Base-by-base conservation (phyloP, 2,329 filamentous ascomycete species). In the Claviceps sp. region DNA sequence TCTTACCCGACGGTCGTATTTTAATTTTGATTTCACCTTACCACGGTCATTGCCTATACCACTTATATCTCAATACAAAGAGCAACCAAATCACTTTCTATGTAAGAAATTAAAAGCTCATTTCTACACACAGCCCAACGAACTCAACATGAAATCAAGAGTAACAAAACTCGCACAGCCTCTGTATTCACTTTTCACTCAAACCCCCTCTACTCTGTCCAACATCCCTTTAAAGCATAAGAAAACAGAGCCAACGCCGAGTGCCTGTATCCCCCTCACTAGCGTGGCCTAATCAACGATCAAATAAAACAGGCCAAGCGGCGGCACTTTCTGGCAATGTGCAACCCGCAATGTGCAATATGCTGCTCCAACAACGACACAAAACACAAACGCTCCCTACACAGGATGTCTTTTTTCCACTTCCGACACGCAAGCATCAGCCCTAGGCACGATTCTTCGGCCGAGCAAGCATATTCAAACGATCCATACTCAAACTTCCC, bases 401-500 rank as follows among this genome's bases (percentile, higher is more conserved):
- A 49, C 52, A 51, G 54, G 20, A 51, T 43, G 38, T 14, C n/a
- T 4, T 40, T 38, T 46, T 38, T 46, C 22, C 18, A 26, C 8
- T 36, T 16, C 13, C 7, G 6, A 16, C 6, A 46, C 1, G 20
- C 5, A 49, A 7, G 30, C 13, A 43, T 20, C 16, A 18, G 24
- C 8, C n/a, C 49, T 67, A 78, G 54, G 66, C 74, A 53, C 79
- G 72, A 56, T 72, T 65, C 69, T 83, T 84, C 1, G 80, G 80
- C 45, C 72, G 72, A 47, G 81, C 74, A 24, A 84, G 73, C 75
- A 79, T 77, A 60, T 81, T 77, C 52, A 84, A 69, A 54, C 81
- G 72, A 61, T 76, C 81, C 54, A 82, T 62, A 56, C 73, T 82
- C 52, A 84, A 63, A 24, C 73, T 69, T 5, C 61, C 59, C 54